Conservation (phyloP, 2,329 filamentous ascomycete species). For the Fusarium virguliforme region DNA sequence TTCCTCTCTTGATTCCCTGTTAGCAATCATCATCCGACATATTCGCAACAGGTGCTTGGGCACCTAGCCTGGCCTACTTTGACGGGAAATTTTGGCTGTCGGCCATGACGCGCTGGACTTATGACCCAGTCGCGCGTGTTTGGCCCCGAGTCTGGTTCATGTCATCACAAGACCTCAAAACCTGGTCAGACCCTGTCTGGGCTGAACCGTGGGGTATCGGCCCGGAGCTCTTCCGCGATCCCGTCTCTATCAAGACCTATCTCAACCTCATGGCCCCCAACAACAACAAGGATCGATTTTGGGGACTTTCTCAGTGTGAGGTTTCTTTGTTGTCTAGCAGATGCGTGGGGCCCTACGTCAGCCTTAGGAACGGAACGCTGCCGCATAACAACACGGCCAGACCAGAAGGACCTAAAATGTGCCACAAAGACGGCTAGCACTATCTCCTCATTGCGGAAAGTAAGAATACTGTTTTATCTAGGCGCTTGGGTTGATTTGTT, state of each 20-base stretch:
- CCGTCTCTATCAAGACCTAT: neutral
- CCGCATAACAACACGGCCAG: slow-evolving; percentile 6
- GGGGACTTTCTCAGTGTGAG: slow-evolving; percentile 4
- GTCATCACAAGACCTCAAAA: neutral
- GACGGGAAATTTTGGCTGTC: slow-evolving; percentile 7
- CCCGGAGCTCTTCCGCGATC: neutral
- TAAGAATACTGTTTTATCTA: neutral
- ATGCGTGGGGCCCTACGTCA: neutral
- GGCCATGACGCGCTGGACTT: slow-evolving; percentile 1
- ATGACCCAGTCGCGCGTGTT: neutral
- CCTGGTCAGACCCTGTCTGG: neutral
- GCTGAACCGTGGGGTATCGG: neutral
- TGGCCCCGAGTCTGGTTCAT: slow-evolving; percentile 11
- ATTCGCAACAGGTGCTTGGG: neutral
- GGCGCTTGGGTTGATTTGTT: neutral
- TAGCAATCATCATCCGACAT: neutral
- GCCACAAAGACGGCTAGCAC: slow-evolving; percentile 3
- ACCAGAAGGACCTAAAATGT: slow-evolving; percentile 8
- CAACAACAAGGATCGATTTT: slow-evolving; percentile 2
- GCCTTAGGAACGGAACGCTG: slow-evolving; percentile 4
- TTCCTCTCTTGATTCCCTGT: neutral
- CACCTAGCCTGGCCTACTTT: neutral
- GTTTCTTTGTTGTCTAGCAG: neutral
- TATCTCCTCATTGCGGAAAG: slow-evolving; percentile 7
- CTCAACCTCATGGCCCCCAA: slow-evolving; percentile 1